Evolutionary conservation across 2,329 filamentous ascomycete genomes (phyloP), one percentile per base, ranked within the genome.

Genomic region (Fusarium verticillioides): DNA sequence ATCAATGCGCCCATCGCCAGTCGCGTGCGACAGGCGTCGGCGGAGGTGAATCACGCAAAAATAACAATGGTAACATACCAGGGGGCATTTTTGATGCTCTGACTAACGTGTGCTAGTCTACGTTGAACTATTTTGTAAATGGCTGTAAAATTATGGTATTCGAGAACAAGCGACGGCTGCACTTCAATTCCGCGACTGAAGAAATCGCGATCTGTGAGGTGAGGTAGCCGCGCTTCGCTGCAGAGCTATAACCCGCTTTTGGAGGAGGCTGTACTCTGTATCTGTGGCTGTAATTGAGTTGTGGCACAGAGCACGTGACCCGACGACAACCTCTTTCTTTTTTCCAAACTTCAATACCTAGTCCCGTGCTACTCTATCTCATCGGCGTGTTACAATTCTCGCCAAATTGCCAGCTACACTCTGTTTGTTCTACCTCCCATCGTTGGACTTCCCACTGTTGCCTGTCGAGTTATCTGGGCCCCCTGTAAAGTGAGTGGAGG

Each of bases 81-180:
- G 78, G 78, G 7, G 78, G 78, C 78, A 79, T 79, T 34, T 73
- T 75, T 40, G 19, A 49, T 30, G 26, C 5, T 42, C 52, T 42
- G 13, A 12, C 39, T 32, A 32, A 16, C 13, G n/a, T 21, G 46
- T 40, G 13, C n/a, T 26, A 19, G 30, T 44, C 16, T n/a, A 32
- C 16, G 58, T 34, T n/a, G 28, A n/a, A 11, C 16, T 40, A 36
- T 44, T n/a, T 44, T 34, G 10, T 43, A 50, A 44, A 21, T 43
- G 53, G 28, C 30, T 40, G 49, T 21, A 39, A 19, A 36, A 60
- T 23, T 53, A 37, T 59, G 19, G 16, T n/a, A 32, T 42, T 69
- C 21, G 30, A 28, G 36, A 52, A 28, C 37, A 43, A 39, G 28
- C n/a, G 26, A 21, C 28, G 30, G 23, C 39, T 47, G 59, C 34